These are phyloP conservation scores for Exophiala spinifera DNA, from an alignment of 2,329 filamentous ascomycete species.

Conservation along the genomic window DNA sequence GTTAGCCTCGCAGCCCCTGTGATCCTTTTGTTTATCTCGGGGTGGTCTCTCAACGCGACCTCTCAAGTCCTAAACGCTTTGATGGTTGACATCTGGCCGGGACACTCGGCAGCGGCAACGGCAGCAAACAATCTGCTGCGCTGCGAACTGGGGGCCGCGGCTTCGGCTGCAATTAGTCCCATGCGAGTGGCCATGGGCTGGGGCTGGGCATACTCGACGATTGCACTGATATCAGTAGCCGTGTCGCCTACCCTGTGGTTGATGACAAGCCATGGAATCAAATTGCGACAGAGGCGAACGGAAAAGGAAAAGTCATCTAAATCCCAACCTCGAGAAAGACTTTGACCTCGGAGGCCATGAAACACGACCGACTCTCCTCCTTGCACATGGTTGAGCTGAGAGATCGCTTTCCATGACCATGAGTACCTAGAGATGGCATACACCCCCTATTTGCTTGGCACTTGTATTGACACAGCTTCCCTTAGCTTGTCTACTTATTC, in stretches of 20 bases:
- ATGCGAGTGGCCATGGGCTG: conserved; percentile 19
- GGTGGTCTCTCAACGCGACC: conserved; percentile 10
- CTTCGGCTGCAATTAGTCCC: conserved; percentile 30
- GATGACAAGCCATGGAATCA: not conserved
- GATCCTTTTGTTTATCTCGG: conserved; percentile 24
- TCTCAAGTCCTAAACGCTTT: conserved; percentile 19
- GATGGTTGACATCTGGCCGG: conserved; percentile 18
- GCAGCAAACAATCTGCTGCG: conserved; percentile 37
- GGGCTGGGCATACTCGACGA: conserved; percentile 18
- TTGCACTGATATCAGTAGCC: conserved; percentile 4
- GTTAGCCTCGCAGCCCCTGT: conserved; percentile 36
- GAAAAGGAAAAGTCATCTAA: no score
- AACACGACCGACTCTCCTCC: no score
- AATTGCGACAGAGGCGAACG: conserved; percentile 1
- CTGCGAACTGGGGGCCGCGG: conserved; percentile 37
- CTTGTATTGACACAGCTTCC: no score
- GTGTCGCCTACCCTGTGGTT: conserved; percentile 5
- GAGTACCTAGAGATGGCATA: no score
- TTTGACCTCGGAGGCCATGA: no score
- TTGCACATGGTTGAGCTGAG: no score
- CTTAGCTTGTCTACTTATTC: no score
- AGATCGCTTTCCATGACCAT: no score
- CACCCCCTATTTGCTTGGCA: no score
- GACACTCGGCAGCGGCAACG: conserved; percentile 33
- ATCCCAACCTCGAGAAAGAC: no score